Evolutionary conservation across 1,139 yeast species (phyloP).

Genomic region (Kodamaea plutei): DNA sequence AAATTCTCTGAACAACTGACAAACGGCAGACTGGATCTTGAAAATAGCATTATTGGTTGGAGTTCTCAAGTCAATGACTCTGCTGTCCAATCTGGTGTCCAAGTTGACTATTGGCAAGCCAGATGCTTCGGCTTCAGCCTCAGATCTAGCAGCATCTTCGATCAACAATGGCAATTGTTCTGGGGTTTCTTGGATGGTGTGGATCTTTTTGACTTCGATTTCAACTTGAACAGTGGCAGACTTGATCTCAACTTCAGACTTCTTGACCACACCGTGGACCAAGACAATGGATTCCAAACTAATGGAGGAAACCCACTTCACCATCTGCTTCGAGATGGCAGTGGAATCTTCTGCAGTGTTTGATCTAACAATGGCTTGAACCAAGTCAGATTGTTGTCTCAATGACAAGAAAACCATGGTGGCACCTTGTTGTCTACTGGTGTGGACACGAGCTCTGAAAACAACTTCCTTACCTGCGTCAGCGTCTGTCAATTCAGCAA

Average conservation of each 20-base stretch:
- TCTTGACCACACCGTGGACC: constrained; percentile 79
- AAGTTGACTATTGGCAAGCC: constrained; percentile 92
- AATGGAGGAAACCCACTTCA: constrained; percentile 88
- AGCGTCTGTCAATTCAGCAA: constrained; percentile 53
- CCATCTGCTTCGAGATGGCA: constrained; percentile 87
- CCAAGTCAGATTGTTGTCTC: constrained; percentile 80
- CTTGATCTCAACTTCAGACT: constrained; percentile 82
- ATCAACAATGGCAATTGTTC: constrained; percentile 88
- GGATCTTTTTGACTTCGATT: constrained; percentile 69
- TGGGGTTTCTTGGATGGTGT: constrained; percentile 82
- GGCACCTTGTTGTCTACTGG: constrained; percentile 92
- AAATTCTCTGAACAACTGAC: constrained; percentile 85
- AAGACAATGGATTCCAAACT: constrained; percentile 87
- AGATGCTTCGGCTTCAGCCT: constrained; percentile 88
- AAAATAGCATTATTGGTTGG: constrained; percentile 96
- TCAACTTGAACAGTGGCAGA: constrained; percentile 92
- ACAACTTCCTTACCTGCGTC: constrained; percentile 77
- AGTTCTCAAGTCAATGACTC: constrained; percentile 95
- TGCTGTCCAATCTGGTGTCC: constrained; percentile 91
- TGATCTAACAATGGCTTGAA: constrained; percentile 81
- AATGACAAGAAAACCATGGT: constrained; percentile 86
- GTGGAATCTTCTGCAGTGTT: constrained; percentile 52
- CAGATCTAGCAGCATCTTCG: constrained; percentile 95
- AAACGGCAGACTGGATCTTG: constrained; percentile 87
- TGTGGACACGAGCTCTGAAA: constrained; percentile 92